Base-by-base conservation (phyloP, 2,329 filamentous ascomycete species). In the Remersonia thermophila region DNA sequence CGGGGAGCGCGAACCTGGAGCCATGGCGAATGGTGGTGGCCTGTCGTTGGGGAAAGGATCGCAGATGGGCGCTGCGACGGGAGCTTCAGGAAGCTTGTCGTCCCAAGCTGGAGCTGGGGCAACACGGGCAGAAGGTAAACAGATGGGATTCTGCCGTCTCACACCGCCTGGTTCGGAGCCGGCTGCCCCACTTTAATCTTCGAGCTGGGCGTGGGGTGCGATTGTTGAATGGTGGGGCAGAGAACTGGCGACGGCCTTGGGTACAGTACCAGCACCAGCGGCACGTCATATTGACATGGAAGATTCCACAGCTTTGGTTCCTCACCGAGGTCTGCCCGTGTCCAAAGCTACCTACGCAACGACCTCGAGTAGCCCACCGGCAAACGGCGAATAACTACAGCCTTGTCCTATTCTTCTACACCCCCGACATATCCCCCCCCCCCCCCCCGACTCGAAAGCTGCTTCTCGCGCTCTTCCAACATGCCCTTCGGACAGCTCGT, bases 401-500 rank as follows among this genome's bases (percentile, higher is more conserved):
- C n/a, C n/a, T n/a, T n/a, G n/a, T n/a, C n/a, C n/a, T n/a, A n/a
- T n/a, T n/a, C n/a, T n/a, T n/a, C n/a, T n/a, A n/a, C n/a, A n/a
- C n/a, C n/a, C n/a, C n/a, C n/a, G n/a, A n/a, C n/a, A n/a, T n/a
- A n/a, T n/a, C n/a, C n/a, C n/a, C n/a, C n/a, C n/a, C n/a, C n/a
- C n/a, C n/a, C n/a, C n/a, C n/a, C n/a, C n/a, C n/a, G n/a, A n/a
- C n/a, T n/a, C n/a, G n/a, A n/a, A n/a, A n/a, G n/a, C n/a, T n/a
- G n/a, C n/a, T n/a, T n/a, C n/a, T n/a, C n/a, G n/a, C n/a, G n/a
- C n/a, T n/a, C n/a, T n/a, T n/a, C n/a, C n/a, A n/a, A 28, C 6
- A 77, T 77, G 72, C 70, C 72, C 33, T 77, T 77, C 51, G 72
- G 68, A 40, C 83, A 93, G 63, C 77, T 95, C 30, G 77, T 94